Conservation (phyloP, 2,329 filamentous ascomycete species). For the Beauveria scarabaeidicola region DNA sequence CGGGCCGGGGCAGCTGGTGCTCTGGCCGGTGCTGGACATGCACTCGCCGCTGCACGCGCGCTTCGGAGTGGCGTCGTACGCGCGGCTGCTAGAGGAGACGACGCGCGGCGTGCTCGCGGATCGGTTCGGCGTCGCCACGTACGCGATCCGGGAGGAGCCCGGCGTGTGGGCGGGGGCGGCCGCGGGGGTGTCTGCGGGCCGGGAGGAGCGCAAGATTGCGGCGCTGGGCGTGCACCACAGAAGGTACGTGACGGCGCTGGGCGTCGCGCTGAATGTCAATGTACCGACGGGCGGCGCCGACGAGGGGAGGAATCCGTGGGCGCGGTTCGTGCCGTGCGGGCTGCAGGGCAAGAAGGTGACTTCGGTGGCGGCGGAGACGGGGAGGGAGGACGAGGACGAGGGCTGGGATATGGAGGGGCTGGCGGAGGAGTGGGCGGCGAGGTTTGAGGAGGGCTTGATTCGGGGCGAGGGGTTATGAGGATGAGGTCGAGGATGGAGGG, state of each 20-base stretch:
- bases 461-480: background rate
- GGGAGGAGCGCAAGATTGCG: conserved; percentile 64
- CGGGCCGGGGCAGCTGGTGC: conserved; percentile 82
- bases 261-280: conserved; percentile 70
- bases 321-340: conserved; percentile 82
- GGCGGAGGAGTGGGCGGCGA: conserved; percentile 24
- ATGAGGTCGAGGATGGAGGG: background rate
- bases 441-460: conserved; percentile 27
- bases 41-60: conserved; percentile 44
- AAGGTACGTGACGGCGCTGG: conserved; percentile 74
- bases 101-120: conserved; percentile 57
- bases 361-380: conserved; percentile 53
- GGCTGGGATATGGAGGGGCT: conserved; percentile 22
- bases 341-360: conserved; percentile 71
- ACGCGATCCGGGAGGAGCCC: conserved; percentile 61
- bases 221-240: conserved; percentile 88
- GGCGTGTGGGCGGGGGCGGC: conserved; percentile 65
- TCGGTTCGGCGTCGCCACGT: conserved; percentile 50
- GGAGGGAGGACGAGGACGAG: conserved; percentile 8
- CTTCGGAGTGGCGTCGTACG: conserved; percentile 67
- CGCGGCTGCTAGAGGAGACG: conserved; percentile 66
- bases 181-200: conserved; percentile 12
- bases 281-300: conserved; percentile 40
- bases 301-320: conserved; percentile 42
- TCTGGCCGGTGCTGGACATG: conserved; percentile 88